Evolutionary conservation across 148 eudicot genomes (phyloP).

Genomic region (Fallopia convolvulus): DNA sequence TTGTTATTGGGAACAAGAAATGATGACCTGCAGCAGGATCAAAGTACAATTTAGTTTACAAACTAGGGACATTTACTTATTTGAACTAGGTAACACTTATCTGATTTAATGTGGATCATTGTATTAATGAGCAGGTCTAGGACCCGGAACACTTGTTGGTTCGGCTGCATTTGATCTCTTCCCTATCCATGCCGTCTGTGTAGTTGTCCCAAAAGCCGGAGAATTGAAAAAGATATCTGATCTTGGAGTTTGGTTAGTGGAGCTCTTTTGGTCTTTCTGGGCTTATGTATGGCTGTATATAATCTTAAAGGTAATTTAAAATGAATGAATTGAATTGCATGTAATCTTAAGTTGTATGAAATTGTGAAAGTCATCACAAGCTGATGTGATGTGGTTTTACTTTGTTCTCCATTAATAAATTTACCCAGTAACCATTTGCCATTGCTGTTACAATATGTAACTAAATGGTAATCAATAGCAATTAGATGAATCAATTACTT

Average conservation of each 20-base stretch:
- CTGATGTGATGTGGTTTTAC: not conserved
- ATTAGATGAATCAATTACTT: not conserved
- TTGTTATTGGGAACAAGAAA: not conserved
- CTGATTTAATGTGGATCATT: slow-evolving; percentile 1
- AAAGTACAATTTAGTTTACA: not conserved
- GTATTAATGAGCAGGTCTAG: slow-evolving; percentile 53
- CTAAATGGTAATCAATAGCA: not conserved
- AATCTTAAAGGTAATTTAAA: slow-evolving; percentile 55
- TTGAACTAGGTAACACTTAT: not conserved
- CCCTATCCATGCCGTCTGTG: slow-evolving; percentile 97
- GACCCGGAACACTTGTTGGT: slow-evolving; percentile 97
- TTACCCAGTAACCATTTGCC: not conserved
- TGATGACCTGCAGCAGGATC: not conserved
- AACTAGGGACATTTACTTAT: not conserved
- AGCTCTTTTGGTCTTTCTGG: slow-evolving; percentile 97
- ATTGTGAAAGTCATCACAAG: not conserved
- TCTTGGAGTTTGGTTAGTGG: slow-evolving; percentile 91
- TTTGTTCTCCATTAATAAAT: not conserved
- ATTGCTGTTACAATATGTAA: not conserved
- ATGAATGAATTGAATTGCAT: not conserved
- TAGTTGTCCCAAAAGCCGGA: slow-evolving; percentile 89
- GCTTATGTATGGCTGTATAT: slow-evolving; percentile 89
- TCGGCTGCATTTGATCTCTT: slow-evolving; percentile 97
- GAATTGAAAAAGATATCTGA: slow-evolving; percentile 90
- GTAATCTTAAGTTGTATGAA: not conserved